phyloP scores from a whole-genome alignment of 2,329 filamentous ascomycete species.

The Purpureocillium takamizusanense region DNA sequence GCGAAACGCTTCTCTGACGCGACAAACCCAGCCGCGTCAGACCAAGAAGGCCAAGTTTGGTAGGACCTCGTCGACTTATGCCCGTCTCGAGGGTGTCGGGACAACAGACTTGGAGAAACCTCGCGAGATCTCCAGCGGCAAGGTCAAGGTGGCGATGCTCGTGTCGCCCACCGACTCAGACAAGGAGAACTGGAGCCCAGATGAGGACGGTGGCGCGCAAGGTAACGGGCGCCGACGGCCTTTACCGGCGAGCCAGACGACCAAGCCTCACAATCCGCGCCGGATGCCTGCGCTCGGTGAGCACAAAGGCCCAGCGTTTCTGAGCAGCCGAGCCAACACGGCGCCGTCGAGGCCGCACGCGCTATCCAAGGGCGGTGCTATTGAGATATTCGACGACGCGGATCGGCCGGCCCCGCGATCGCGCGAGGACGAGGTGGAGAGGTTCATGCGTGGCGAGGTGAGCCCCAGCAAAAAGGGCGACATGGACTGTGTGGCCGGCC shows the following conservation, averaged over 20 bases:
- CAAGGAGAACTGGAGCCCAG: constrained; percentile 82
- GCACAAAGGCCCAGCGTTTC: constrained; percentile 21
- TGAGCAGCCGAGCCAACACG: constrained; percentile 30
- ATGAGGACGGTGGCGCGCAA: constrained; percentile 33
- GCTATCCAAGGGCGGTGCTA: constrained; percentile 20
- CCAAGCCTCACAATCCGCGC: constrained; percentile 24
- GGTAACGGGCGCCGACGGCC: constrained; percentile 21
- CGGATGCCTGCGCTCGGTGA: constrained; percentile 34
- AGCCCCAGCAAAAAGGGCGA: constrained; percentile 69
- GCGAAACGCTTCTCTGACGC: constrained; percentile 45
- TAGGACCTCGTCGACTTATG: constrained; percentile 53
- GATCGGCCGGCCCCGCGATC: constrained; percentile 7
- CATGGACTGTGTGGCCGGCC: constrained; percentile 80
- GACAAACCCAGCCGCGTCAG: constrained; percentile 20
- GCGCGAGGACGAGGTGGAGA: constrained; percentile 53
- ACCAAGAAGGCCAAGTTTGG: constrained; percentile 55
- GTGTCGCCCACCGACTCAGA: constrained; percentile 60
- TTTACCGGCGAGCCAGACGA: constrained; percentile 21
- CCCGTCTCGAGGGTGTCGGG: constrained; percentile 42
- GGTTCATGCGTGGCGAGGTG: constrained; percentile 61
- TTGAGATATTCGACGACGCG: constrained; percentile 47
- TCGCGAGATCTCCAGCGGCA: constrained; percentile 14
- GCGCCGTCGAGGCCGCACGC: constrained; percentile 26
- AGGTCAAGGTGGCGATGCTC: constrained; percentile 30
- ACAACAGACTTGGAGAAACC: constrained; percentile 15